Conservation (phyloP, 2,329 filamentous ascomycete species). For the Alternaria sp. region DNA sequence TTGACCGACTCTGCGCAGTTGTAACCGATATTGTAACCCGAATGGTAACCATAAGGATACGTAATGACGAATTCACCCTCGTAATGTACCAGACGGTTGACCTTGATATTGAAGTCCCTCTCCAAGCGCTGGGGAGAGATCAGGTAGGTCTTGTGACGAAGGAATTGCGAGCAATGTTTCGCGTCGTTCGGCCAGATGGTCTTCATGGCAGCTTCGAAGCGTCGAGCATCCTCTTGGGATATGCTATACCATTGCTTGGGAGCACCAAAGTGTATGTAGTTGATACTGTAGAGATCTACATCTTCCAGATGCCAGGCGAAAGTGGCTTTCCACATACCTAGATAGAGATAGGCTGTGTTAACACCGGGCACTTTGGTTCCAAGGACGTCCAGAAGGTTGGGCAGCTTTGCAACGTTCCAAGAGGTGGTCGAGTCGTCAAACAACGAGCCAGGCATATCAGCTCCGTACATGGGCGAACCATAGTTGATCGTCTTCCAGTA, state of each 20-base stretch:
- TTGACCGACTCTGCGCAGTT: conserved; percentile 99
- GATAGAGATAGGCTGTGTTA: conserved; percentile 96
- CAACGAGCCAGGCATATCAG: conserved; percentile 93
- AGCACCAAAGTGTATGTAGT: conserved; percentile 98
- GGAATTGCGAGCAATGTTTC: conserved; percentile 94
- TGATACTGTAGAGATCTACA: conserved; percentile 99
- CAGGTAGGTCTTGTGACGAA: conserved; percentile 96
- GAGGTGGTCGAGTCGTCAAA: conserved; percentile 84
- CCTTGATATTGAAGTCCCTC: conserved; percentile 90
- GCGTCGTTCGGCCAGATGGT: conserved; percentile 93
- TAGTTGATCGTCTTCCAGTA: conserved; percentile 99
- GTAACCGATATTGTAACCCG: conserved; percentile 96
- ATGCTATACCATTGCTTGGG: conserved; percentile 99
- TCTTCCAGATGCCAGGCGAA: conserved; percentile 99
- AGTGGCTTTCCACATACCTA: conserved; percentile 99
- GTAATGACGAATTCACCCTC: conserved; percentile 99
- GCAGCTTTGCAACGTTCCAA: conserved; percentile 96
- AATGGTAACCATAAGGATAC: conserved; percentile 98
- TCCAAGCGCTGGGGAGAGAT: conserved; percentile 90
- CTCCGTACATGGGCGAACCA: conserved; percentile 92
- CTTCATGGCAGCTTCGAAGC: conserved; percentile 95
- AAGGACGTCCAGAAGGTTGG: conserved; percentile 91
- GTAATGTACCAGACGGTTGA: conserved; percentile 94
- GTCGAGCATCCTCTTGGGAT: conserved; percentile 90
- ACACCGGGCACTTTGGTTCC: conserved; percentile 97